Evolutionary conservation across 2,329 filamentous ascomycete genomes (phyloP), one percentile per base, ranked within the genome.

Genomic region (Zymoseptoria tritici): DNA sequence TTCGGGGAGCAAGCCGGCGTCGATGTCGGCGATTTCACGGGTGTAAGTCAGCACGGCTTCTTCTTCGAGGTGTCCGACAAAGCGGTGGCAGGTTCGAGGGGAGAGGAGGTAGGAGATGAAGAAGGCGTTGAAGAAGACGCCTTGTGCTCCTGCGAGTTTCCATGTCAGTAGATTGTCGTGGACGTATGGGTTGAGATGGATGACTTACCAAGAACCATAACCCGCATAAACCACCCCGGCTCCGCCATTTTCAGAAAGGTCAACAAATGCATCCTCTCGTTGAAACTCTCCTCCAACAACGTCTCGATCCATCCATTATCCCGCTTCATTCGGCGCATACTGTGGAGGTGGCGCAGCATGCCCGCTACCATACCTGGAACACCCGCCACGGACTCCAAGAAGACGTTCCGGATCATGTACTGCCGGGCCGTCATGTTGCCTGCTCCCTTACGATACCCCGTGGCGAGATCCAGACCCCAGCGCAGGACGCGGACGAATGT

Each of bases 361-460:
- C 91, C 94, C 0, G 88, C 94, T 0, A 97, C 93, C 91, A 97
- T 97, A 7, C 94, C 94, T 0, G 94, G 94, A 0, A 97, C 94
- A 36, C 91, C 94, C 11, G 94, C 94, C 49, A 99, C 90, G 54
- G 88, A 92, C 75, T 99, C 94, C 36, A 99, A 82, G 75, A 99
- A 99, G 67, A 99, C 83, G 71, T 66, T 68, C 6, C 93, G 84
- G 54, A 89, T 84, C 68, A 97, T 81, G 87, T 94, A 99, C 77
- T 97, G 94, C 4, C 86, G 80, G 73, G 96, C 92, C 0, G 85
- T 94, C 80, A 90, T 90, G 59, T 83, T 0, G 83, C 85, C 7
- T 84, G 83, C 60, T 71, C 72, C 52, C 58, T 75, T 74, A 19
- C 84, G 85, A 66, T 91, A 88, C 11, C 91, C 91, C 0, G 92